These are phyloP conservation scores for Candida sonorensis DNA, from an alignment of 805 yeast species.

Conservation along the genomic window DNA sequence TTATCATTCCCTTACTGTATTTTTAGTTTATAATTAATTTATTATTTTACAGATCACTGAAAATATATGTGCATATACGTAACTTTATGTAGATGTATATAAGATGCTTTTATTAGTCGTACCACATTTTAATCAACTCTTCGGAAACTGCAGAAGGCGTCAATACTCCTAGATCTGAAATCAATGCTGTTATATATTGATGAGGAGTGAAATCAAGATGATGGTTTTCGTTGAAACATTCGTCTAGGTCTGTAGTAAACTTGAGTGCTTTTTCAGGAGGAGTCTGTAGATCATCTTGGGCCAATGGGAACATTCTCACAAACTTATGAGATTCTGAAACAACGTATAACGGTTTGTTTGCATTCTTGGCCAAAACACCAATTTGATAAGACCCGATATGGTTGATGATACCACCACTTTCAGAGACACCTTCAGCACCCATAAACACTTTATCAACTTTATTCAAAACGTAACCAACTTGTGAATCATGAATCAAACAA, in stretches of 20 bases:
- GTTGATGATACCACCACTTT: constrained; percentile 96
- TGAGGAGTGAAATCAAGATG: constrained; percentile 92
- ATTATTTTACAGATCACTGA: too few species aligned
- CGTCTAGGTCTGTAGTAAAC: constrained; percentile 29
- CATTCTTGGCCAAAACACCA: constrained; percentile 84
- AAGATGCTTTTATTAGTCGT: constrained; percentile 52
- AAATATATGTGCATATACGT: too few species aligned
- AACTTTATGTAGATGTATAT: too few species aligned
- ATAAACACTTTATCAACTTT: constrained; percentile 89
- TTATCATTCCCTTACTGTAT: too few species aligned
- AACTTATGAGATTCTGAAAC: constrained; percentile 94
- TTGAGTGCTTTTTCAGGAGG: constrained; percentile 40
- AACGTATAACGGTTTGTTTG: constrained; percentile 90
- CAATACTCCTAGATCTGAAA: constrained; percentile 92
- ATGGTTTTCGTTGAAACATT: constrained; percentile 38
- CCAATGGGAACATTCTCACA: constrained; percentile 90
- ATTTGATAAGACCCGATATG: constrained; percentile 93
- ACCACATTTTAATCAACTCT: constrained; percentile 97
- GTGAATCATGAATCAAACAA: constrained; percentile 81
- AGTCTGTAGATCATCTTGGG: constrained; percentile 81
- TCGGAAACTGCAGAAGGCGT: constrained; percentile 99
- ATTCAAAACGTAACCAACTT: constrained; percentile 88
- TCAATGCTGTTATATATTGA: constrained; percentile 88
- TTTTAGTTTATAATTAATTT: too few species aligned
- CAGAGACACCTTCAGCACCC: constrained; percentile 99